Conservation (phyloP, 2,329 filamentous ascomycete genomes). For the Beauveria caledonica region DNA sequence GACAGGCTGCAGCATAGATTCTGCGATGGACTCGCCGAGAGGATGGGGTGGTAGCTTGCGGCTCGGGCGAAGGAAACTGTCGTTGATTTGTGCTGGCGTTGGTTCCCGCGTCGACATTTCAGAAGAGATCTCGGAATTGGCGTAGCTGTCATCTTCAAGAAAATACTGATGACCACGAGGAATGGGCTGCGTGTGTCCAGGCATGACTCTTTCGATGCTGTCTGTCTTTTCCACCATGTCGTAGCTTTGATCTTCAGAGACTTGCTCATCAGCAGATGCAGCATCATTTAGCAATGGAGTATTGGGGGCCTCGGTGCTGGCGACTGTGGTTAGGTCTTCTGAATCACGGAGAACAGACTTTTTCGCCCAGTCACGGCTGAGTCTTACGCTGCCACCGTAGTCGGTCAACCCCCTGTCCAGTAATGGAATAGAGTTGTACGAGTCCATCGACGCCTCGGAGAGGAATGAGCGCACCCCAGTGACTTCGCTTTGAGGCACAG, state of each 20-base stretch:
- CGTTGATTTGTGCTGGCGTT: conserved; percentile 20
- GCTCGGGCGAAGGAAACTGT: conserved; percentile 12
- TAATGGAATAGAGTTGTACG: conserved; percentile 69
- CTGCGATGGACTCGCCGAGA: conserved; percentile 19
- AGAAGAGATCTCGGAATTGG: conserved; percentile 53
- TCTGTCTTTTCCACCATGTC: conserved; percentile 47
- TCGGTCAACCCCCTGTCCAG: conserved; percentile 59
- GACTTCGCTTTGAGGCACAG: not conserved
- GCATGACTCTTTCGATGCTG: conserved; percentile 38
- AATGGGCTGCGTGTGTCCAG: conserved; percentile 25
- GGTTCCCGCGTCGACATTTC: conserved; percentile 49
- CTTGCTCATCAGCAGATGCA: conserved; percentile 10
- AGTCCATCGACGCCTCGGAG: conserved; percentile 59
- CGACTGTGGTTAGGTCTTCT: conserved; percentile 28
- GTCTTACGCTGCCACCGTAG: conserved; percentile 35
- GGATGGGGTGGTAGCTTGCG: conserved; percentile 27
- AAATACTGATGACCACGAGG: conserved; percentile 33
- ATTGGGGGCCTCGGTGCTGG: conserved; percentile 16
- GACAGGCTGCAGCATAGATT: conserved; percentile 4
- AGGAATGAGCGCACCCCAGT: conserved; percentile 35
- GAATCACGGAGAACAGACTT: conserved; percentile 45
- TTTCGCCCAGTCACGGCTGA: conserved; percentile 43
- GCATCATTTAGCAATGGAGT: not conserved
- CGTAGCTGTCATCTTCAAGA: conserved; percentile 42
- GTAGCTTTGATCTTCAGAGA: conserved; percentile 23